These are phyloP conservation scores for Aspergillus avenaceus DNA, from an alignment of 495 filamentous ascomycete species.

Conservation along the genomic window DNA sequence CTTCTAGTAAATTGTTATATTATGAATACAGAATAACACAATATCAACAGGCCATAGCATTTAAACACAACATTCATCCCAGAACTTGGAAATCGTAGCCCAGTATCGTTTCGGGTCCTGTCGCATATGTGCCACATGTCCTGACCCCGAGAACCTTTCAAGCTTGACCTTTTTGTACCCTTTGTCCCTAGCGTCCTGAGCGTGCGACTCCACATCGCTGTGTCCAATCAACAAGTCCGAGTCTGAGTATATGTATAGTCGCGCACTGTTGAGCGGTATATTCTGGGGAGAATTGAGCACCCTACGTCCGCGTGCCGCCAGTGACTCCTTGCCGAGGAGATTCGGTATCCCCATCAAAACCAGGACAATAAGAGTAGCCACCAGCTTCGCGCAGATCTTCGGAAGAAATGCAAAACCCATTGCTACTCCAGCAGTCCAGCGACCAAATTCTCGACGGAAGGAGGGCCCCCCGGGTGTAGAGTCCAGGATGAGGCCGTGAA, in stretches of 20 bases:
- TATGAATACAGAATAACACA: no score
- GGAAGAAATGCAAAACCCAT: constrained; percentile 11
- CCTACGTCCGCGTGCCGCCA: constrained; percentile 5
- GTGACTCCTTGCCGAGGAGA: constrained; percentile 3
- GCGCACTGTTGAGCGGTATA: constrained; percentile 1
- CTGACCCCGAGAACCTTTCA: constrained; percentile 6
- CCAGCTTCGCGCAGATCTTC: not conserved
- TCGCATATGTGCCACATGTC: constrained; percentile 8
- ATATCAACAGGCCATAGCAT: no score
- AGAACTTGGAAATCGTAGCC: constrained; percentile 4
- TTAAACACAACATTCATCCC: not conserved
- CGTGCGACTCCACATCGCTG: constrained; percentile 14
- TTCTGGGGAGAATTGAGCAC: constrained; percentile 4
- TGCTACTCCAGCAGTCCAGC: constrained; percentile 9
- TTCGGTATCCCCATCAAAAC: constrained; percentile 2
- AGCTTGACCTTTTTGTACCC: constrained; percentile 6
- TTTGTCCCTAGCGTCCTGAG: constrained; percentile 6
- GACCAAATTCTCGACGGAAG: constrained; percentile 2
- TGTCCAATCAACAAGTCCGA: constrained; percentile 10
- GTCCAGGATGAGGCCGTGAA: constrained; percentile 14
- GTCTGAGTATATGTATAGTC: constrained; percentile 15
- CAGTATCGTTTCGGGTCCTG: constrained; percentile 7
- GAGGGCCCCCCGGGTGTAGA: constrained; percentile 16
- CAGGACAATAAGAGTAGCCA: constrained; percentile 4
- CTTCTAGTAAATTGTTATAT: no score